Percentiles rank a stretch among this genome's conserved stretches.
Conservation (phyloP, 148 eudicot genomes). For the Cornus suecica region DNA sequence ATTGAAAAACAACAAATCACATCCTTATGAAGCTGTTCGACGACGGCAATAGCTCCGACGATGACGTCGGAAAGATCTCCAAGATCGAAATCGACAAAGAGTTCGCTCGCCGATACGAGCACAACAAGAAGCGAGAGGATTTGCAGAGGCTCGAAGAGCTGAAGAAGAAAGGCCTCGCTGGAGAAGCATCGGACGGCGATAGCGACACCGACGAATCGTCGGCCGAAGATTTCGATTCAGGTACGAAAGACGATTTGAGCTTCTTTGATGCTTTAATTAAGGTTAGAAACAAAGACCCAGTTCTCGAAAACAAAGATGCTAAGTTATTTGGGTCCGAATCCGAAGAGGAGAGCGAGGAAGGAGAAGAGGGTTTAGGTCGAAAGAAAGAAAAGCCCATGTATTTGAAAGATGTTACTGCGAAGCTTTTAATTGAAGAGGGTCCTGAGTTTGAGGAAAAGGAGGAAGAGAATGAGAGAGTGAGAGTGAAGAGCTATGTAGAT, state of each 20-base stretch:
- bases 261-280: constrained; percentile 56
- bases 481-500: constrained; percentile 46
- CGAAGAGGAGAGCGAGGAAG: constrained; percentile 4
- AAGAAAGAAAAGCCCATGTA: constrained; percentile 51
- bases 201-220: constrained; percentile 50
- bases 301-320: constrained; percentile 42
- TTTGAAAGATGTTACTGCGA: constrained; percentile 76
- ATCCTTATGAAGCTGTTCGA: constrained; percentile 51
- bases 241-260: constrained; percentile 39
- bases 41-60: constrained; percentile 21
- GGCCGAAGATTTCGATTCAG: constrained; percentile 21
- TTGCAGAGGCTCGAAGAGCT: constrained; percentile 38
- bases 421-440: constrained; percentile 70
- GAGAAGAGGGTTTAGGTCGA: constrained; percentile 12
- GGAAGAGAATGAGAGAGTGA: background rate
- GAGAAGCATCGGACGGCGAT: constrained; percentile 16
- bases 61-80: constrained; percentile 39
- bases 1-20: background rate
- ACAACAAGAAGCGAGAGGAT: constrained; percentile 69
- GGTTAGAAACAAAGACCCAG: constrained; percentile 66
- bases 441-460: constrained; percentile 48
- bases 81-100: constrained; percentile 65
- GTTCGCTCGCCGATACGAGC: constrained; percentile 71
- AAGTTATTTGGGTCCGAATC: constrained; percentile 53
- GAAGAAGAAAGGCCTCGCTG: constrained; percentile 39